Conservation (phyloP, 1,284 basidiomycete genomes). For the Fomitiporia mediterranea region DNA sequence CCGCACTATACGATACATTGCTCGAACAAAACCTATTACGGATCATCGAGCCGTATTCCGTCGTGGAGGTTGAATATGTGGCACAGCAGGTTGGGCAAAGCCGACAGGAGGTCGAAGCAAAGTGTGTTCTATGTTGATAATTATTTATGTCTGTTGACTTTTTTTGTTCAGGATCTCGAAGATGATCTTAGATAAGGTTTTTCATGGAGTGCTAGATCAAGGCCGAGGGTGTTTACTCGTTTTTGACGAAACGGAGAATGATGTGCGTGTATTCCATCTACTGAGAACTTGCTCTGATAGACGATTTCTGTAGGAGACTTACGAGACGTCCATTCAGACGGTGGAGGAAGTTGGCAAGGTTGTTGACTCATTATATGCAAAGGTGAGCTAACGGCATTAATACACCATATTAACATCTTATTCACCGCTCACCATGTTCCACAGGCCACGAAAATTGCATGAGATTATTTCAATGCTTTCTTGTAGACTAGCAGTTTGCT, state of each 20-base stretch:
- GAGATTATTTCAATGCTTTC: slow-evolving; percentile 13
- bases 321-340: slow-evolving; percentile 84
- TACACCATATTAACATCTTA: too few relatives aligned
- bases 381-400: slow-evolving; percentile 61
- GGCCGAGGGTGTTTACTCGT: slow-evolving; percentile 89
- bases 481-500: background rate
- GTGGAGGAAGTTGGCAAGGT: slow-evolving; percentile 89
- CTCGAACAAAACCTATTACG: slow-evolving; percentile 93
- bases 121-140: slow-evolving; percentile 49
- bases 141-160: background rate
- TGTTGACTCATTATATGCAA: slow-evolving; percentile 87
- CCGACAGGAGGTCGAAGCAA: slow-evolving; percentile 88
- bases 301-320: slow-evolving; percentile 39
- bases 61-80: slow-evolving; percentile 88
- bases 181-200: slow-evolving; percentile 96
- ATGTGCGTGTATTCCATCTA: slow-evolving; percentile 64
- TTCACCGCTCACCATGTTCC: background rate
- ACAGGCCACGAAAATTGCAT: slow-evolving; percentile 47
- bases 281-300: background rate
- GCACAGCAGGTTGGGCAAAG: slow-evolving; percentile 89
- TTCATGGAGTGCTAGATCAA: slow-evolving; percentile 94
- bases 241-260: slow-evolving; percentile 79
- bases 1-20: slow-evolving; percentile 90
- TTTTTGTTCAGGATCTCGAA: slow-evolving; percentile 69
- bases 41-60: slow-evolving; percentile 93